Evolutionary conservation across 2,329 filamentous ascomycete species (phyloP), one percentile per base, ranked within the genome.

Genomic region (Neonectria punicea): DNA sequence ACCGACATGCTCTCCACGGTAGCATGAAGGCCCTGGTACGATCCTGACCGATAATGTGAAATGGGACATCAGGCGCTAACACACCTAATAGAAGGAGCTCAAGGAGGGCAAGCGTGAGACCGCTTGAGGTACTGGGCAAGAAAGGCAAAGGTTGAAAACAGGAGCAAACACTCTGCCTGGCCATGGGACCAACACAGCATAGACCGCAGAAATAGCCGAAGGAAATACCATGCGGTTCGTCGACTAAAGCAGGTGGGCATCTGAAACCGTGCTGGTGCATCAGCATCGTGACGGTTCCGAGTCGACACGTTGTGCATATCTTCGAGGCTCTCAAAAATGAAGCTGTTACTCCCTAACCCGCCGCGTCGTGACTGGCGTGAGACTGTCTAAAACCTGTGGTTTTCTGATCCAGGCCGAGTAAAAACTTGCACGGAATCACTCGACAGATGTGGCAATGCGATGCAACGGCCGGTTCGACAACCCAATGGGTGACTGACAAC

Each of bases 1-100:
- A 99, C 89, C 93, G 94, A 89, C 95, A 99, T 90, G 96, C 96
- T 85, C 94, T 98, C 73, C 96, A 98, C 89, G 96, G 96, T 84
- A 99, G 94, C 83, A 94, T 93, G 89, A 97, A 93, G 88, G 96
- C 96, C 82, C 87, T 99, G 88, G 95, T 98, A 91, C 80, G 92
- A 68, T 53, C 28, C 43, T 61, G 64, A 66, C 39, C 46, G 43
- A 62, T 13, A 7, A 44, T 28, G 58, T 43, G 32, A 34, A 32
- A 11, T 47, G 34, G 36, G 36, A 53, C 47, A 50, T 57, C 60
- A 46, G 64, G 54, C 25, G 61, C 80, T 83, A 78, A 81, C 77
- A 70, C 53, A 5, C 20, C 47, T 58, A 77, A 83, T 83, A 97
- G 95, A 99, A 98, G 89, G 96, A 98, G 89, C 89, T 94, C 80